Evolutionary conservation across 805 yeast genomes (phyloP).

Genomic region (Kodamaea kaohsiungensis): DNA sequence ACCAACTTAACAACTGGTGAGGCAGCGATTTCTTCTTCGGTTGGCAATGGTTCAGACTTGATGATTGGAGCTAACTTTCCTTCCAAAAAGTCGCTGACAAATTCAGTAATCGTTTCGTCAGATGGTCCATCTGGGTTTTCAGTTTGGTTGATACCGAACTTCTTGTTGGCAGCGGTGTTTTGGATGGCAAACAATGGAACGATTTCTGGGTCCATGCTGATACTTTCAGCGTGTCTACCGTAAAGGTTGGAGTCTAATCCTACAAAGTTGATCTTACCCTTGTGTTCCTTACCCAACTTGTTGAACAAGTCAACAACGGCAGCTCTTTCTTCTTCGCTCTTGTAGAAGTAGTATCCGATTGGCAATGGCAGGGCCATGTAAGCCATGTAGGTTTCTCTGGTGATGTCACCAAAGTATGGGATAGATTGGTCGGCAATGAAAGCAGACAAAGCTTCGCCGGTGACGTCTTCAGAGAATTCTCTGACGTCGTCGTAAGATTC

Average conservation of each 20-base stretch:
- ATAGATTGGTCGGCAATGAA: constrained; percentile 64
- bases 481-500: constrained; percentile 44
- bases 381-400: constrained; percentile 70
- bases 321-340: constrained; percentile 63
- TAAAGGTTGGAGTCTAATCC: constrained; percentile 79
- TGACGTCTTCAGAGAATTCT: constrained; percentile 42
- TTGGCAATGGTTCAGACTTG: constrained; percentile 87
- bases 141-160: constrained; percentile 75
- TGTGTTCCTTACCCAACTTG: constrained; percentile 68
- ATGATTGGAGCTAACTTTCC: constrained; percentile 72
- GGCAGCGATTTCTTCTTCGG: constrained; percentile 60
- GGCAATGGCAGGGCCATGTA: constrained; percentile 78
- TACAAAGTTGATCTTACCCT: constrained; percentile 84
- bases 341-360: constrained; percentile 85
- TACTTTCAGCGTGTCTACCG: constrained; percentile 84
- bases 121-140: constrained; percentile 48
- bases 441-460: constrained; percentile 36
- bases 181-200: constrained; percentile 88
- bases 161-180: constrained; percentile 63
- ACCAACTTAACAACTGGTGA: constrained; percentile 74
- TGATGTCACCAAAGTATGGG: constrained; percentile 87
- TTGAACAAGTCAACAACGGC: constrained; percentile 52
- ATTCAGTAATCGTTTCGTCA: constrained; percentile 51
- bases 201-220: constrained; percentile 81
- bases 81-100: constrained; percentile 60